Conservation (phyloP, 257 asterid species). For the Agastache rugosa region DNA sequence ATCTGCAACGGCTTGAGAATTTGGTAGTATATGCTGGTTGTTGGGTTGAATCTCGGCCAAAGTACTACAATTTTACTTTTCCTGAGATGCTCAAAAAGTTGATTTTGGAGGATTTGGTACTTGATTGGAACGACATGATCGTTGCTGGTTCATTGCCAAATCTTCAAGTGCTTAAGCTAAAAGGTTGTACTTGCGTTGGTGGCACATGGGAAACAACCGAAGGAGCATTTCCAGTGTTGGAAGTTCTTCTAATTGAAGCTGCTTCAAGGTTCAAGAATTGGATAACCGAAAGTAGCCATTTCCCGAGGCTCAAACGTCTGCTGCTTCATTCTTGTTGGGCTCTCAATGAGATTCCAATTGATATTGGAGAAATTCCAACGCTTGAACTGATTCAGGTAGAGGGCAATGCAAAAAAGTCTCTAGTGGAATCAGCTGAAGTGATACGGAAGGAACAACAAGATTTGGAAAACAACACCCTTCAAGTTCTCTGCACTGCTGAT, state of each 20-base stretch:
- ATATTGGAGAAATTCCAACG: too few relatives aligned
- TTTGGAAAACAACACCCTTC: neutral
- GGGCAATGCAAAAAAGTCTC: too few relatives aligned
- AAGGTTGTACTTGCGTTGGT: neutral
- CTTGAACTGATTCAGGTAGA: too few relatives aligned
- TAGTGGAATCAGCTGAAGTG: too few relatives aligned
- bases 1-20: neutral
- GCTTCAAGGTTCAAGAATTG: neutral
- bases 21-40: neutral
- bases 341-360: too few relatives aligned
- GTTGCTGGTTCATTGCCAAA: conserved; percentile 14
- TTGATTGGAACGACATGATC: neutral
- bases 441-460: neutral
- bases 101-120: neutral
- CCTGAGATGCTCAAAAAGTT: neutral
- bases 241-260: neutral
- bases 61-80: neutral
- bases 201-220: conserved; percentile 24
- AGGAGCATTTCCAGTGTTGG: conserved; percentile 15
- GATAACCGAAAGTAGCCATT: neutral
- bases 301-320: too few relatives aligned
- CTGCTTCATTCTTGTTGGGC: too few relatives aligned
- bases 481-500: neutral
- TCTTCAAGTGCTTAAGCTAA: conserved; percentile 20
- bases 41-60: neutral